Conservation (phyloP, 768 basidiomycete genomes). For the Agaricus blazei region DNA sequence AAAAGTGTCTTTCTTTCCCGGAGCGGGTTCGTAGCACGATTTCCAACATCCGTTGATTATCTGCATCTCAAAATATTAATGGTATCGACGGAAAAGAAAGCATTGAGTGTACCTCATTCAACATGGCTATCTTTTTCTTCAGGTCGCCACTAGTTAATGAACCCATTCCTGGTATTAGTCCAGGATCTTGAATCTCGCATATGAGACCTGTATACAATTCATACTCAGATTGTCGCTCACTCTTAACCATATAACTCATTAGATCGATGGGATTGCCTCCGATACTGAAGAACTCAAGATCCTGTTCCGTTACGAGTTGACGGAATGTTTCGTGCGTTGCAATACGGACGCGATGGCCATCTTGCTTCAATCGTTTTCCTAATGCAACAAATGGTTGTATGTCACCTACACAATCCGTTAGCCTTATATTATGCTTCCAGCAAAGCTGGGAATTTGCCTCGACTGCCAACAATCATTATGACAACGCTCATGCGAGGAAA, state of each 20-base stretch:
- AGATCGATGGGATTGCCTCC: conserved; percentile 61
- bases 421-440: not conserved
- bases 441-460: conserved; percentile 32
- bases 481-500: conserved; percentile 49
- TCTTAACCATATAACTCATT: conserved; percentile 73
- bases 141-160: conserved; percentile 61
- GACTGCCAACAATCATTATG: conserved; percentile 63
- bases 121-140: conserved; percentile 53
- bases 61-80: conserved; percentile 17
- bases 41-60: conserved; percentile 61
- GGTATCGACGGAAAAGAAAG: not conserved
- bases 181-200: conserved; percentile 41
- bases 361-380: conserved; percentile 38
- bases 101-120: conserved; percentile 32
- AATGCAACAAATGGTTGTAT: conserved; percentile 65
- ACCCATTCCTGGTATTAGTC: conserved; percentile 54
- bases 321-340: conserved; percentile 60
- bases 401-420: conserved; percentile 36
- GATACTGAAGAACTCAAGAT: conserved; percentile 55
- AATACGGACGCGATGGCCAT: conserved; percentile 57
- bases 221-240: conserved; percentile 26
- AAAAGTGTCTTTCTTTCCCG: conserved; percentile 38
- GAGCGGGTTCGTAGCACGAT: conserved; percentile 45
- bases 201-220: conserved; percentile 2
- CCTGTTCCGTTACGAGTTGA: conserved; percentile 43